These are phyloP conservation scores for Chlorokybus atmophyticus DNA, from an alignment of 139 green algal genomes.

Conservation along the genomic window DNA sequence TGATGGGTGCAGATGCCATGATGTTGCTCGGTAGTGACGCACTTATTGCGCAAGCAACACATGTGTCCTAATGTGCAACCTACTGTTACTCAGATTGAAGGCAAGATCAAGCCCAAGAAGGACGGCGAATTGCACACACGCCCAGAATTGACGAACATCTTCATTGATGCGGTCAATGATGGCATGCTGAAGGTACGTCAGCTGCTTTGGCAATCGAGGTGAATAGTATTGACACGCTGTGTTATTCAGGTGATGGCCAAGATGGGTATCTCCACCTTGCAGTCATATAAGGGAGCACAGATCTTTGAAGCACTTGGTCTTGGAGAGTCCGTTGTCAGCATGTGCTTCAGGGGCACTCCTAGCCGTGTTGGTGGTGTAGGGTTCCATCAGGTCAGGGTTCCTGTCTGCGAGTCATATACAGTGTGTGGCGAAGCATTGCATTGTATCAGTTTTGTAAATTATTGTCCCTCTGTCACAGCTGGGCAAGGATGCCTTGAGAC, in stretches of 20 bases:
- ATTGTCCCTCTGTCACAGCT: constrained; percentile 15
- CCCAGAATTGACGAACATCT: constrained; percentile 46
- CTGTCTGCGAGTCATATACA: too few species aligned
- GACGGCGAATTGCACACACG: neutral
- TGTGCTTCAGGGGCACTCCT: constrained; percentile 78
- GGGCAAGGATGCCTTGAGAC: constrained; percentile 46
- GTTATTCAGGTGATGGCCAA: constrained; percentile 90
- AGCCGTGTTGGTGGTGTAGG: constrained; percentile 44
- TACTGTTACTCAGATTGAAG: too few species aligned
- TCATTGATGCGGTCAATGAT: constrained; percentile 57
- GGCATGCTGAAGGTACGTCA: constrained; percentile 40
- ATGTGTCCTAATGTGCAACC: too few species aligned
- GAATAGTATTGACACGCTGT: constrained; percentile 42
- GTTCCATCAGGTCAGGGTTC: constrained; percentile 17
- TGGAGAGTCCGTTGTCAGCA: constrained; percentile 53
- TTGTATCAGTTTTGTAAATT: too few species aligned
- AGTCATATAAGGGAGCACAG: constrained; percentile 92
- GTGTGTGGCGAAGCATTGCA: too few species aligned
- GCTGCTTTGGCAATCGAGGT: too few species aligned
- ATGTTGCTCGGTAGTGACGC: too few species aligned
- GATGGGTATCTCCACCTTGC: constrained; percentile 92
- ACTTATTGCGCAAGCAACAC: too few species aligned
- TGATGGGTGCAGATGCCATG: too few species aligned
- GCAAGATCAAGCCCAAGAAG: constrained; percentile 35
- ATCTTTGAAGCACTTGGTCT: constrained; percentile 91